Conservation (phyloP, 495 filamentous ascomycete genomes). For the Monascus purpureus region DNA sequence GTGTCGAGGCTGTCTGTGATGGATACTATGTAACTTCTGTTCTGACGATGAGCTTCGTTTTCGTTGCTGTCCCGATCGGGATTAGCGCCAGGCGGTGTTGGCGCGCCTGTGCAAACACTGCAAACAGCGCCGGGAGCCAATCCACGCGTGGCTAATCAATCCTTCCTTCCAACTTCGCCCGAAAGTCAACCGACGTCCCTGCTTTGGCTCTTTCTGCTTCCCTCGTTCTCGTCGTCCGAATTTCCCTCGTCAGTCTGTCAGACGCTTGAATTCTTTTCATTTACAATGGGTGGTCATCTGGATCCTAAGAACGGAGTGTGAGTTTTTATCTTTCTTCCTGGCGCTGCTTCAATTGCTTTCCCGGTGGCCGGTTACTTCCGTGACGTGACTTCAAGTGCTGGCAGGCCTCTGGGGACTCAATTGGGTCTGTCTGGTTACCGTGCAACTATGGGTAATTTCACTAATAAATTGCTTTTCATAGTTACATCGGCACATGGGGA, state of each 20-base stretch:
- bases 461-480: no score
- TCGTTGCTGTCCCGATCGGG: constrained; percentile 28
- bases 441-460: no score
- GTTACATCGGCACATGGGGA: constrained; percentile 79
- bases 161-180: constrained; percentile 20
- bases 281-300: constrained; percentile 55
- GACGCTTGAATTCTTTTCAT: constrained; percentile 10
- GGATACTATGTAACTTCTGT: no score
- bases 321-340: constrained; percentile 23
- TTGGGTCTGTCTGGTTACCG: constrained; percentile 5
- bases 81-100: constrained; percentile 19
- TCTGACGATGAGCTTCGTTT: constrained; percentile 1
- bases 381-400: no score
- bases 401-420: no score
- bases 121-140: background rate
- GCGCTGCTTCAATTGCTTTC: constrained; percentile 7
- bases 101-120: background rate
- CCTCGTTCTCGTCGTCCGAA: constrained; percentile 11
- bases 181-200: constrained; percentile 9
- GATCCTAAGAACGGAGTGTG: constrained; percentile 57
- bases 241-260: constrained; percentile 10
- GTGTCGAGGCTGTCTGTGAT: constrained; percentile 14
- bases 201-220: constrained; percentile 14
- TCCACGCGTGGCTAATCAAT: no score
- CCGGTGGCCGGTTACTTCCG: constrained; percentile 2